Percentiles rank a stretch among this genome's conserved stretches.
Conservation (phyloP, 176 grass and related monocot species). For the Musa itinerans region DNA sequence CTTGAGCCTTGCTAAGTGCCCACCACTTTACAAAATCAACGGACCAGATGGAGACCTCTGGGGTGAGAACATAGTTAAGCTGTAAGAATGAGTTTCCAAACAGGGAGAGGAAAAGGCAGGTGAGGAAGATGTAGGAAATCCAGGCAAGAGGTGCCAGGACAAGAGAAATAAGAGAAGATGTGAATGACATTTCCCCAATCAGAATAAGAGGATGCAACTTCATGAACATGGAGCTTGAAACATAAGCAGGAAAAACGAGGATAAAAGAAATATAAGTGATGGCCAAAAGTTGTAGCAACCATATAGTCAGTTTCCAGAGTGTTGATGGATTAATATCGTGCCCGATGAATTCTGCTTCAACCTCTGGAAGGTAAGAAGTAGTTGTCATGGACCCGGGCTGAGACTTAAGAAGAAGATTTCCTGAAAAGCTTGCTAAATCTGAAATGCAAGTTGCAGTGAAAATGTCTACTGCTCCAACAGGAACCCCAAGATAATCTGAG, state of each 20-base stretch:
- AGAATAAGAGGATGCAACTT: constrained; percentile 23
- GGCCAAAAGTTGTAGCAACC: constrained; percentile 39
- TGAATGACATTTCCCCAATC: constrained; percentile 24
- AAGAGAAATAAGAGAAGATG: constrained; percentile 40
- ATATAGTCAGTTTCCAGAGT: constrained; percentile 33
- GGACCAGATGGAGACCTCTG: constrained; percentile 56
- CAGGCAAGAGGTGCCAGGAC: constrained; percentile 50
- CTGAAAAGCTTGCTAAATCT: constrained; percentile 55
- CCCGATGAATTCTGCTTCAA: constrained; percentile 17
- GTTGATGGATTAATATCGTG: constrained; percentile 14
- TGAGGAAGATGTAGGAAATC: constrained; percentile 50
- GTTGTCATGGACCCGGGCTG: constrained; percentile 23
- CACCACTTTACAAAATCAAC: constrained; percentile 73
- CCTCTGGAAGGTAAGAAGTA: constrained; percentile 19
- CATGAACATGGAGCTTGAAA: constrained; percentile 34
- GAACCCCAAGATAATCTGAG: constrained; percentile 56
- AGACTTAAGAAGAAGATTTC: constrained; percentile 37
- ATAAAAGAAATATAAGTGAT: constrained; percentile 48
- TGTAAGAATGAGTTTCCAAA: constrained; percentile 58
- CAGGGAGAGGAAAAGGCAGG: constrained; percentile 42
- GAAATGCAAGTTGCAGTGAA: constrained; percentile 55
- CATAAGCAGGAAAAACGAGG: constrained; percentile 54
- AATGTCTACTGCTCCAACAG: constrained; percentile 73
- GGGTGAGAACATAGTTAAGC: constrained; percentile 58
- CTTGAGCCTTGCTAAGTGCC: constrained; percentile 53